Conservation (phyloP, 768 basidiomycete genomes). For the Mycena galericulata region DNA sequence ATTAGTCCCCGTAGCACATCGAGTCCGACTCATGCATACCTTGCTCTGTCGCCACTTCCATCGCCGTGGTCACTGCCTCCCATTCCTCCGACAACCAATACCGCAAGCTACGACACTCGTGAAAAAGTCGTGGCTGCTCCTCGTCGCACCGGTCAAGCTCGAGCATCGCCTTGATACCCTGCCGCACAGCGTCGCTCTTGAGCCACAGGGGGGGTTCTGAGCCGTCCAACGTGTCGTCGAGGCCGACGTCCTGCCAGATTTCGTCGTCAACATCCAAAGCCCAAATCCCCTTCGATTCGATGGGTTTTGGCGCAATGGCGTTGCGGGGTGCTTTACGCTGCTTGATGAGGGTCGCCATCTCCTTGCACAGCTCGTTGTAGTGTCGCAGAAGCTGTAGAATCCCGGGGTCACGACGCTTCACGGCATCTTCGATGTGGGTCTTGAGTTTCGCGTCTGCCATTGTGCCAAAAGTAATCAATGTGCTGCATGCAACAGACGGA, state of each 20-base stretch:
- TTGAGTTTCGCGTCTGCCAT: conserved; percentile 28
- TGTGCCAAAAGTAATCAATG: no score
- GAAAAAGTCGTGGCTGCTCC: conserved; percentile 29
- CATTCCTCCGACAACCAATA: conserved; percentile 28
- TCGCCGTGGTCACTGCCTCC: not conserved
- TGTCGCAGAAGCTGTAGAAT: no score
- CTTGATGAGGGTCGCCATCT: conserved; percentile 37
- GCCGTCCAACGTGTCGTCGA: conserved; percentile 36
- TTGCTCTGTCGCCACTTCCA: not conserved
- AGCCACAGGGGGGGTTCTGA: conserved; percentile 42
- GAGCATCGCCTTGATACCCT: conserved; percentile 45
- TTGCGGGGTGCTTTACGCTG: conserved; percentile 37
- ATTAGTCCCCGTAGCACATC: no score
- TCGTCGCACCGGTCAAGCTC: no score
- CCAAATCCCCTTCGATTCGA: conserved; percentile 41
- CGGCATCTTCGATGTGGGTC: conserved; percentile 39
- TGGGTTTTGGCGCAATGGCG: conserved; percentile 38
- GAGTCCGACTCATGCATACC: no score
- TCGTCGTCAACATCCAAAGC: conserved; percentile 50
- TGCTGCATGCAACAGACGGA: no score
- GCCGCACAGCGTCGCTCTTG: conserved; percentile 38
- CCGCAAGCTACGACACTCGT: conserved; percentile 34
- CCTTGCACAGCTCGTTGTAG: conserved; percentile 45
- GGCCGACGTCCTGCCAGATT: conserved; percentile 50
- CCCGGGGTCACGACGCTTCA: no score